Conservation (phyloP, 495 filamentous ascomycete genomes). For the Xylaria scruposa region DNA sequence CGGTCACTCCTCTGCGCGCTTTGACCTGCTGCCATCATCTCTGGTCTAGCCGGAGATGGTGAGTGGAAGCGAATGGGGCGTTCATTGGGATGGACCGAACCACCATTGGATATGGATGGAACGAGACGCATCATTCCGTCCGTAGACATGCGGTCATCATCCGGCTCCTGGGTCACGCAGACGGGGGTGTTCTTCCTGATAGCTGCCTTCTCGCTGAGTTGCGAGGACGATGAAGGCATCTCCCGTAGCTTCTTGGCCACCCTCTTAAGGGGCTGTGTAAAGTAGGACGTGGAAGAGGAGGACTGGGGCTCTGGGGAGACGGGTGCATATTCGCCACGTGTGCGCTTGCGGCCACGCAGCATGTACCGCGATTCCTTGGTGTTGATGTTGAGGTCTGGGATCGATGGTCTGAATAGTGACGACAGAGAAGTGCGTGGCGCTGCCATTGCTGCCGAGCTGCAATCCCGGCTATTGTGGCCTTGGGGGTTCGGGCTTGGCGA, state of each 20-base stretch:
- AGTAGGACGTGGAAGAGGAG: constrained; percentile 22
- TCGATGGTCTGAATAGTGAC: constrained; percentile 16
- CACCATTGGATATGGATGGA: constrained; percentile 30
- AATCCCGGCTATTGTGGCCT: constrained; percentile 12
- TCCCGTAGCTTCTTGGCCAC: constrained; percentile 40
- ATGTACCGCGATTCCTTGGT: constrained; percentile 28
- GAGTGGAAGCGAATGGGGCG: constrained; percentile 33
- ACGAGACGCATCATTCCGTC: constrained; percentile 32
- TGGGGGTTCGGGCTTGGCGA: constrained; percentile 12
- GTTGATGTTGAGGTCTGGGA: constrained; percentile 16
- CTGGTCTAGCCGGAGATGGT: constrained; percentile 27
- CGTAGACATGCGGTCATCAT: background rate
- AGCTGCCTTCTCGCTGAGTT: constrained; percentile 20
- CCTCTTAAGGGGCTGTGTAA: constrained; percentile 41
- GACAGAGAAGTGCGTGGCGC: constrained; percentile 21
- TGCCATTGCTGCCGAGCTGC: background rate
- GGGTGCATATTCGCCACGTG: constrained; percentile 17
- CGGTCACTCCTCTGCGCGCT: background rate
- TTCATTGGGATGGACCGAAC: constrained; percentile 32
- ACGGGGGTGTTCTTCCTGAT: background rate
- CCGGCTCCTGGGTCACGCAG: background rate
- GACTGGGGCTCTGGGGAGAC: constrained; percentile 13
- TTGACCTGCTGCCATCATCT: background rate
- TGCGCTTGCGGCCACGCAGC: constrained; percentile 39
- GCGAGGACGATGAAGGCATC: constrained; percentile 32